These are phyloP conservation scores for Vigna reflexopilosa DNA, from an alignment of 306 rosid genomes.

Conservation along the genomic window DNA sequence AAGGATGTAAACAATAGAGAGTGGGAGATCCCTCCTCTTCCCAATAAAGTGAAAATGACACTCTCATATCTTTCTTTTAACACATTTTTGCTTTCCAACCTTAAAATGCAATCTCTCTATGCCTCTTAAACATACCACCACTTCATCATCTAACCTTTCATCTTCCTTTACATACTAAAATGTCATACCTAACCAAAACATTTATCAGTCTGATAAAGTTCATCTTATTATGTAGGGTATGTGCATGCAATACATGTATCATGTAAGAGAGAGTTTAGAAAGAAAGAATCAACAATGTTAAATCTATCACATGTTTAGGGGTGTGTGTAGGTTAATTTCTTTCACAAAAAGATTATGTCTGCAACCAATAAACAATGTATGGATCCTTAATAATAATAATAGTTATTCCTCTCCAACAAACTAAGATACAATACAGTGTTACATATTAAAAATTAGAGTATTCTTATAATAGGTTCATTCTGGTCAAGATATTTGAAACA, in stretches of 20 bases:
- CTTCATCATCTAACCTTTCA: too few species aligned
- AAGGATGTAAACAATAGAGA: too few species aligned
- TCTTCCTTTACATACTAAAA: too few species aligned
- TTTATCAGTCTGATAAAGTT: too few species aligned
- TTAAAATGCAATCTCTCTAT: too few species aligned
- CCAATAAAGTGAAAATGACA: too few species aligned
- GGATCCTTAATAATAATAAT: background rate
- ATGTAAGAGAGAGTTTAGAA: conserved; percentile 26
- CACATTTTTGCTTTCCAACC: too few species aligned
- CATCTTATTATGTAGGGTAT: background rate
- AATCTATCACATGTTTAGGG: conserved; percentile 31
- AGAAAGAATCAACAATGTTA: conserved; percentile 30
- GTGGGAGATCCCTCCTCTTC: too few species aligned
- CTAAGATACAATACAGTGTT: background rate
- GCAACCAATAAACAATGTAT: conserved; percentile 32
- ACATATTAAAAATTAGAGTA: background rate
- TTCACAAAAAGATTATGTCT: conserved; percentile 45
- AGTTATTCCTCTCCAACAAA: background rate
- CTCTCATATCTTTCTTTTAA: too few species aligned
- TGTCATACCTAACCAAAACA: too few species aligned
- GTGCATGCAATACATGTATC: conserved; percentile 25
- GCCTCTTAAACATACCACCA: too few species aligned
- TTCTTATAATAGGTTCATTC: background rate
- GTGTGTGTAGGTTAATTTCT: conserved; percentile 47
- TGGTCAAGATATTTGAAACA: background rate